Evolutionary conservation across 495 filamentous ascomycete species (phyloP), one percentile per base, ranked within the genome.

Genomic region (Thozetella sp.): DNA sequence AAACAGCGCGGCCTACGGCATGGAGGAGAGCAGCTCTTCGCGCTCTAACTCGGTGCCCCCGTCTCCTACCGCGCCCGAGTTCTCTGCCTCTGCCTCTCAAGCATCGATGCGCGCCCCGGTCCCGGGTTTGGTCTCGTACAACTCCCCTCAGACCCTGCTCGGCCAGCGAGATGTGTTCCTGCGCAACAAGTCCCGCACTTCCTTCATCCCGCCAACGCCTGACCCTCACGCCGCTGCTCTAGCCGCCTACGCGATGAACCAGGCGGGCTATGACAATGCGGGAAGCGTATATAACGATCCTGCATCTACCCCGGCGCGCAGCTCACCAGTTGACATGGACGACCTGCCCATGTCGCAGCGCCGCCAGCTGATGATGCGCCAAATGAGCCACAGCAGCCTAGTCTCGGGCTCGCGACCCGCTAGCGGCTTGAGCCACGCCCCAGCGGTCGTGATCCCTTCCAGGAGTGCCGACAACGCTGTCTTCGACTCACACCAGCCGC

Each of bases 331-430:
- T 34, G 71, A 83, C 59, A 54, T 73, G 51, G 93, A 95, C 55
- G 83, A 93, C 67, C 81, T 94, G 59, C 87, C 91, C 0, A 87
- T 96, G 19, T 88, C 89, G 22, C 83, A 88, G 59, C 89, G 91
- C 53, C 86, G 78, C 25, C 69, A 80, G 30, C n/a, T n/a, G n/a
- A 65, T 86, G 10, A 78, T 86, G 2, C 76, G 81, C 12, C 80
- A 83, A 43, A 74, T 66, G 45, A 79, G 71, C 53, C 55, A 50
- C 22, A 61, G 50, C 34, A 51, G 51, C 43, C 58, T 59, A 43
- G 63, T 30, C 52, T 60, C 63, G 55, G 43, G 10, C n/a, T 19
- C 43, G 43, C 43, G n/a, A 15, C 43, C 43, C 43, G 10, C 3
- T 20, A 48, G 6, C 9, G 30, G 43, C 43, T 15, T 48, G 60